A percentile compares a stretch with the other conserved stretches of the same genome.
Conservation (phyloP, 441 rosid genomes). For the Bocquillonia castaneifolia region DNA sequence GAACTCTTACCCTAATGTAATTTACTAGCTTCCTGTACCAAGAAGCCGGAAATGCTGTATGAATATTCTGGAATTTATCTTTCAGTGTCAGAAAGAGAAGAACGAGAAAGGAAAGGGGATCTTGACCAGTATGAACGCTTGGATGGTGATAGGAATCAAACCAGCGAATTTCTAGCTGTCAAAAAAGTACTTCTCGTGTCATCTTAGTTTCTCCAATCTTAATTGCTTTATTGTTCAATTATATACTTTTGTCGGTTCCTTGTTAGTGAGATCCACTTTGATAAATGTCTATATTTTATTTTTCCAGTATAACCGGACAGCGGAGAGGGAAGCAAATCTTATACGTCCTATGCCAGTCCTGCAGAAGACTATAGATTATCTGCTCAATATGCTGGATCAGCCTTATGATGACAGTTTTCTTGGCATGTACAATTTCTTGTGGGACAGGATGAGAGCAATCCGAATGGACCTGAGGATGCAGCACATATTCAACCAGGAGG, state of each 20-base stretch:
- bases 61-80: constrained; percentile 26
- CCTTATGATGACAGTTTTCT: constrained; percentile 78
- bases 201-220: not conserved
- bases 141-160: constrained; percentile 94
- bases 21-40: constrained; percentile 15
- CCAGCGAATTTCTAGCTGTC: constrained; percentile 73
- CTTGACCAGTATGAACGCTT: constrained; percentile 90
- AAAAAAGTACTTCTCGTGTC: constrained; percentile 53
- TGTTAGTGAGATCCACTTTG: constrained; percentile 17
- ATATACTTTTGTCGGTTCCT: constrained; percentile 6
- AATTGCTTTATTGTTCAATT: constrained; percentile 9
- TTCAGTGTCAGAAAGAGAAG: constrained; percentile 84
- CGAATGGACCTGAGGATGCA: constrained; percentile 98
- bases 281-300: constrained; percentile 23
- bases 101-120: constrained; percentile 97
- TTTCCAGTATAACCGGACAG: constrained; percentile 81
- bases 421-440: constrained; percentile 81
- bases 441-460: constrained; percentile 99
- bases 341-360: constrained; percentile 91
- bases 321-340: constrained; percentile 85
- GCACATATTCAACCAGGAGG: constrained; percentile 77
- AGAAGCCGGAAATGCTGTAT: constrained; percentile 17
- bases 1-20: not conserved
- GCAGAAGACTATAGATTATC: constrained; percentile 72
- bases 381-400: constrained; percentile 75